A percentile compares a stretch with the other conserved stretches of the same genome.
These are phyloP conservation scores for Fonsecaea monophora DNA, from an alignment of 2,329 filamentous ascomycete genomes.

Conservation along the genomic window DNA sequence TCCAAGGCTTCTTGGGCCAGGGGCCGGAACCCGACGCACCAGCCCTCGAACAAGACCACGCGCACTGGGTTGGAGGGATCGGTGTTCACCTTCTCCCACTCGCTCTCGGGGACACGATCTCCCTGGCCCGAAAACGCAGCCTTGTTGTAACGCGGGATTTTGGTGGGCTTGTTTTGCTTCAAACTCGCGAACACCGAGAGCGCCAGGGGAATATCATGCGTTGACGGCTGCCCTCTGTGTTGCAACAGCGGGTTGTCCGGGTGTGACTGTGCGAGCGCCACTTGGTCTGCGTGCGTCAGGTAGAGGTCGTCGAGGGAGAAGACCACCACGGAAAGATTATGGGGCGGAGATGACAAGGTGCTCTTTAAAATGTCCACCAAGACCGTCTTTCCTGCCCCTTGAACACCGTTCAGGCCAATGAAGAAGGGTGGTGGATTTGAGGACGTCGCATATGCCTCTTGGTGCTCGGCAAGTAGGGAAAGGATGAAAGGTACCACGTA, in stretches of 20 bases:
- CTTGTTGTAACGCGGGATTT: slow-evolving; percentile 83
- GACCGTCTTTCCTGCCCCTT: slow-evolving; percentile 92
- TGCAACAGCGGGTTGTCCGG: slow-evolving; percentile 77
- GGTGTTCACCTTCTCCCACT: slow-evolving; percentile 65
- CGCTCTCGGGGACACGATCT: slow-evolving; percentile 69
- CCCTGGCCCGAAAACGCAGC: slow-evolving; percentile 76
- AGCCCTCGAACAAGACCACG: slow-evolving; percentile 85
- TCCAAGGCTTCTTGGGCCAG: slow-evolving; percentile 63
- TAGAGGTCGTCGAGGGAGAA: slow-evolving; percentile 92
- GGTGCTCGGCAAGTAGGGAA: slow-evolving; percentile 62
- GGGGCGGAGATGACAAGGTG: slow-evolving; percentile 63
- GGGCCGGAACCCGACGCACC: slow-evolving; percentile 84
- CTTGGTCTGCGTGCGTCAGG: slow-evolving; percentile 73
- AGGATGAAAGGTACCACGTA: slow-evolving; percentile 80
- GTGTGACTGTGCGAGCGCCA: slow-evolving; percentile 67
- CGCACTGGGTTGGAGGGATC: slow-evolving; percentile 51
- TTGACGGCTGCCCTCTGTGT: slow-evolving; percentile 81
- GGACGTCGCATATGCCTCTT: slow-evolving; percentile 47
- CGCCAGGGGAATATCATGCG: slow-evolving; percentile 76
- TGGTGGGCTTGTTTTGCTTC: slow-evolving; percentile 57
- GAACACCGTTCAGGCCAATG: slow-evolving; percentile 87
- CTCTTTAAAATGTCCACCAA: slow-evolving; percentile 72
- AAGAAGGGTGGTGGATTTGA: slow-evolving; percentile 70
- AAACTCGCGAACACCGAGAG: slow-evolving; percentile 68
- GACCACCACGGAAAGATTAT: slow-evolving; percentile 70